These are phyloP conservation scores for Vitis rotundifolia DNA, from an alignment of 164 flowering plant genomes.

Conservation along the genomic window DNA sequence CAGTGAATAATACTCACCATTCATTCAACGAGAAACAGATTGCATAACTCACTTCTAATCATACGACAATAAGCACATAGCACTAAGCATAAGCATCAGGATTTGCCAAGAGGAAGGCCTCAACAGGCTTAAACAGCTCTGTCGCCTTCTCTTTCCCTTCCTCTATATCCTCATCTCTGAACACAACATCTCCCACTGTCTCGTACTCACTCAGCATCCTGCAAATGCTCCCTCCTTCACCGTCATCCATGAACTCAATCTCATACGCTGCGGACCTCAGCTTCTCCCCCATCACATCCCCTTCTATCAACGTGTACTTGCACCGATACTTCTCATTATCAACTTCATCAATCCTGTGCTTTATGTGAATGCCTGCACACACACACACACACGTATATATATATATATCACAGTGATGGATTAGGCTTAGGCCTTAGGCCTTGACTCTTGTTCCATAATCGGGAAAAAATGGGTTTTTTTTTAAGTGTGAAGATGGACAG, in stretches of 20 bases:
- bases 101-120: slow-evolving; percentile 9
- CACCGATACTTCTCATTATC: neutral
- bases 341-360: neutral
- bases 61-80: too few species aligned
- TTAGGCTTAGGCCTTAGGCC: too few species aligned
- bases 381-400: neutral
- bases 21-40: too few species aligned
- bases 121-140: slow-evolving; percentile 3
- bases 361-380: neutral
- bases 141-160: slow-evolving; percentile 1
- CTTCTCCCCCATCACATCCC: neutral
- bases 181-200: neutral
- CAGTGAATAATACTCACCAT: too few species aligned
- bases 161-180: slow-evolving; percentile 9
- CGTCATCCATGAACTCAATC: neutral
- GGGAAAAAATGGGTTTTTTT: too few species aligned
- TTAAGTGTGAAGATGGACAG: neutral
- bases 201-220: slow-evolving; percentile 3
- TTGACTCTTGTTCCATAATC: too few species aligned
- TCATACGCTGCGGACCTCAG: neutral
- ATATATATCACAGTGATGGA: too few species aligned
- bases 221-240: slow-evolving; percentile 1
- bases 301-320: neutral
- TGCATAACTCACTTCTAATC: too few species aligned
- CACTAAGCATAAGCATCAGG: slow-evolving; percentile 8